Conservation (phyloP, 1,284 basidiomycete species). For the Prillingera fragicola region DNA sequence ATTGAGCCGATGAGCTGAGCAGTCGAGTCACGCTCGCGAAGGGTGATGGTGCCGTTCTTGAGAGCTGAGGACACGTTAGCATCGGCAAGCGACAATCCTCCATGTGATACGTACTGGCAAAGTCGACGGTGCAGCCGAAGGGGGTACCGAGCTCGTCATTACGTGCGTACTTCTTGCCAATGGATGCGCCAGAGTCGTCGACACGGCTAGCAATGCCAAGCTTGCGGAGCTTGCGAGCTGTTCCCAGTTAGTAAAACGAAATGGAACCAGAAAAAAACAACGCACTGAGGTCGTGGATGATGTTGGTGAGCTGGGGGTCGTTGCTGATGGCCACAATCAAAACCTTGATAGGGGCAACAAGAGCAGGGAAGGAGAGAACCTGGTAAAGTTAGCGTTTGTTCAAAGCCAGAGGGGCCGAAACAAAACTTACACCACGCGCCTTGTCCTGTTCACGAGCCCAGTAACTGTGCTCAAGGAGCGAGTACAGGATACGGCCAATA, state of each 20-base stretch:
- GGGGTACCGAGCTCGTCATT: conserved; percentile 99
- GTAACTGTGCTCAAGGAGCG: conserved; percentile 90
- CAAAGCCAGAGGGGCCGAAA: conserved; percentile 18
- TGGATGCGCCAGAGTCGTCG: conserved; percentile 90
- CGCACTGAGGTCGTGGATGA: conserved; percentile 86
- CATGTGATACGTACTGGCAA: conserved; percentile 69
- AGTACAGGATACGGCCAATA: conserved; percentile 92
- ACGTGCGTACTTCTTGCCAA: conserved; percentile 93
- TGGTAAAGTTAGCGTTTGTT: conserved; percentile 37
- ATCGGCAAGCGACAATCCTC: background rate
- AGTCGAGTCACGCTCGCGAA: conserved; percentile 91
- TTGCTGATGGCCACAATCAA: conserved; percentile 93
- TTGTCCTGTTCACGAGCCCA: conserved; percentile 90
- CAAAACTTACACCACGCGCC: conserved; percentile 68
- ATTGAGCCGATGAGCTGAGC: conserved; percentile 86
- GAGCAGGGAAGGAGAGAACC: conserved; percentile 82
- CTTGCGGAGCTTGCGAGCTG: conserved; percentile 78
- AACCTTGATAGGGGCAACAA: conserved; percentile 94
- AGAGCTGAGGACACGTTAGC: conserved; percentile 57
- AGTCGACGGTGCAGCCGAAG: conserved; percentile 93
- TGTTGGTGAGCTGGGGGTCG: conserved; percentile 74
- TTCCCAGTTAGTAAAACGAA: background rate
- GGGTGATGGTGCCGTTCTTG: conserved; percentile 80
- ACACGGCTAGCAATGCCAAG: conserved; percentile 86
- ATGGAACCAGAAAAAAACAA: conserved; percentile 30